A percentile compares a stretch with the other conserved stretches of the same genome.
phyloP scores from a whole-genome alignment of 2,329 filamentous ascomycete genomes.

The Colletotrichum sp. region DNA sequence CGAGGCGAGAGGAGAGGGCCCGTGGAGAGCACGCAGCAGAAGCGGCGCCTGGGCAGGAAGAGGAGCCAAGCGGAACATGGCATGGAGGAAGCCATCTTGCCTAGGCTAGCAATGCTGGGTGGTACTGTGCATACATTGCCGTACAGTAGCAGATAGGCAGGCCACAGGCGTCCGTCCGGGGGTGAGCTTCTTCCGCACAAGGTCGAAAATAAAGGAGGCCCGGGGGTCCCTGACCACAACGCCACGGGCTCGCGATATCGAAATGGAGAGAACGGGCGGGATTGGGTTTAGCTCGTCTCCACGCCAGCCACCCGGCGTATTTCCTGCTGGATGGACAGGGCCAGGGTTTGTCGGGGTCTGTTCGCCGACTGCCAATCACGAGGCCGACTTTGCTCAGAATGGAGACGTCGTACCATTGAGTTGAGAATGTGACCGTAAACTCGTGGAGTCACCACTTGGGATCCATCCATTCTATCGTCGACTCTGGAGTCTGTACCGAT shows the following conservation, averaged over 20 bases:
- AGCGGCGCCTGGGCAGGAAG: neutral
- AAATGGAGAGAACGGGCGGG: neutral
- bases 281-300: conserved; percentile 20
- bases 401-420: conserved; percentile 4
- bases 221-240: conserved; percentile 7
- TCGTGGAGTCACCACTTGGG: neutral
- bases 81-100: neutral
- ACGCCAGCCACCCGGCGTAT: conserved; percentile 24
- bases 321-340: conserved; percentile 8
- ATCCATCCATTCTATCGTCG: neutral
- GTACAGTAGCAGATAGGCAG: neutral
- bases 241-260: conserved; percentile 17
- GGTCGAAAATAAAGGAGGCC: conserved; percentile 21
- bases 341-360: conserved; percentile 2
- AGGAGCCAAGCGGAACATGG: neutral
- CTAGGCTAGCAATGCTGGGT: neutral
- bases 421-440: neutral
- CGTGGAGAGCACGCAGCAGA: neutral
- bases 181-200: conserved; percentile 1
- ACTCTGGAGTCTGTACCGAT: neutral
- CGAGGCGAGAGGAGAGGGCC: neutral
- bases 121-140: neutral
- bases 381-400: neutral
- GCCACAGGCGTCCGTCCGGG: neutral
- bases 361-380: conserved; percentile 15